A percentile compares a stretch with the other conserved stretches of the same genome.
Conservation (phyloP, 495 filamentous ascomycete species). For the Lindgomyces ingoldianus region DNA sequence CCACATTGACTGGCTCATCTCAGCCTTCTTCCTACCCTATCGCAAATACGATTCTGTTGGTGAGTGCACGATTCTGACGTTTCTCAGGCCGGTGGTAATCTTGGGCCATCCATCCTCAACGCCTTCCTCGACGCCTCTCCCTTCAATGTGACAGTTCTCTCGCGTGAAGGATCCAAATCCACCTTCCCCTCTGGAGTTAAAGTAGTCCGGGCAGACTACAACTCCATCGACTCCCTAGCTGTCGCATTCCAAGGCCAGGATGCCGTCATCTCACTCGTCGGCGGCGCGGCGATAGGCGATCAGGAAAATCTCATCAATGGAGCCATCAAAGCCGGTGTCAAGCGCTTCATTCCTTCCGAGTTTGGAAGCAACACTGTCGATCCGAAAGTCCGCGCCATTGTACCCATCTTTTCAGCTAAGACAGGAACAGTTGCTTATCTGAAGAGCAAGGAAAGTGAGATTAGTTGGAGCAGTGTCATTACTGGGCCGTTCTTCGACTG, state of each 20-base stretch:
- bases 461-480: conserved; percentile 55
- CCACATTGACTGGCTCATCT: not conserved
- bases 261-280: conserved; percentile 49
- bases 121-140: conserved; percentile 43
- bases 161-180: conserved; percentile 46
- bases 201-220: conserved; percentile 62
- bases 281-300: conserved; percentile 31
- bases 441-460: conserved; percentile 45
- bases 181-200: conserved; percentile 47
- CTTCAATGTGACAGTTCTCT: conserved; percentile 62
- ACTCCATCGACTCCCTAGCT: conserved; percentile 56
- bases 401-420: conserved; percentile 52
- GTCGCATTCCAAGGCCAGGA: conserved; percentile 52
- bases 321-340: conserved; percentile 44
- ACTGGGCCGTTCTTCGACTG: conserved; percentile 57
- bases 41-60: not conserved
- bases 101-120: conserved; percentile 47
- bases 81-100: conserved; percentile 45
- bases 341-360: conserved; percentile 48
- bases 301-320: conserved; percentile 46
- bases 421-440: conserved; percentile 51
- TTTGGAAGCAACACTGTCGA: conserved; percentile 47
- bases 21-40: not conserved
- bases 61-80: conserved; percentile 4
- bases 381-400: conserved; percentile 42